phyloP scores from a whole-genome alignment of 148 eudicot genomes.

The Cornus kousa region DNA sequence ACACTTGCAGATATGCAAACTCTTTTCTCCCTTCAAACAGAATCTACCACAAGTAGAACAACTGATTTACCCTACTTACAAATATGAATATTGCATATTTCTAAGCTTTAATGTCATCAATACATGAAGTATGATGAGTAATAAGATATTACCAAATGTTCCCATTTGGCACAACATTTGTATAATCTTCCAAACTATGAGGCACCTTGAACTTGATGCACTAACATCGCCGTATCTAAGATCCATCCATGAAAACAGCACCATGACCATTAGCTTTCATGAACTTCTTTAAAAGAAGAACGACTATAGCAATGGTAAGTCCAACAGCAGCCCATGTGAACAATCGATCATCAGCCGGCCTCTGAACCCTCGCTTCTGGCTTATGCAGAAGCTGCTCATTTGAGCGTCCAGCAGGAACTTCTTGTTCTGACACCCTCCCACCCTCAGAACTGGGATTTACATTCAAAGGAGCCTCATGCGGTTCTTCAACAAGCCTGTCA shows the following conservation, averaged over 20 bases:
- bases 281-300: slow-evolving; percentile 80
- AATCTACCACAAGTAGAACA: not conserved
- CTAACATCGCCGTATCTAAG: slow-evolving; percentile 28
- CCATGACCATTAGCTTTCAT: slow-evolving; percentile 81
- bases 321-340: slow-evolving; percentile 91
- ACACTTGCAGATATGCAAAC: too few relatives aligned
- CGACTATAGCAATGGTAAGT: slow-evolving; percentile 71
- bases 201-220: not conserved
- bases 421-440: slow-evolving; percentile 30
- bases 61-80: not conserved
- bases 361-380: slow-evolving; percentile 42
- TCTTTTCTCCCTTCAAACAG: not conserved
- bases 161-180: slow-evolving; percentile 6
- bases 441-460: slow-evolving; percentile 29
- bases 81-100: not conserved
- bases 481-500: slow-evolving; percentile 46
- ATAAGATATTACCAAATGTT: slow-evolving; percentile 2
- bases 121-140: not conserved
- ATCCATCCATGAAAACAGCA: slow-evolving; percentile 70
- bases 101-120: not conserved
- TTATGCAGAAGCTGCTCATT: slow-evolving; percentile 31
- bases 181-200: not conserved
- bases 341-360: slow-evolving; percentile 73
- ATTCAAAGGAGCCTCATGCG: slow-evolving; percentile 32
- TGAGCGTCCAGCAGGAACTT: slow-evolving; percentile 30